Conservation (phyloP, 2,329 filamentous ascomycete species). For the Macroventuria anomochaeta region DNA sequence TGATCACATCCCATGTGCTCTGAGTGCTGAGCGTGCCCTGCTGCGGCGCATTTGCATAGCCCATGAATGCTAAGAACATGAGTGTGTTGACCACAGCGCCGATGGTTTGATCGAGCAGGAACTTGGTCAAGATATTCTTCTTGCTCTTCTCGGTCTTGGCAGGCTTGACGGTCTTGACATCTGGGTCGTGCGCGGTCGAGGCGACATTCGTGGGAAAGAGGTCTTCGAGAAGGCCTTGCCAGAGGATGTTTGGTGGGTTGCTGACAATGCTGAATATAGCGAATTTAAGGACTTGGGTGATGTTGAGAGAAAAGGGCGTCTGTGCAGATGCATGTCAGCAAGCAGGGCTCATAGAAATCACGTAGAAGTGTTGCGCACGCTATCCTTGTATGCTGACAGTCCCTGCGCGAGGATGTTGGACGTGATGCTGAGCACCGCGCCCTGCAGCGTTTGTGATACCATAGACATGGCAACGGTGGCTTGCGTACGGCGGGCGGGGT, state of each 20-base stretch:
- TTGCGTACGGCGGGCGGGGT: not conserved
- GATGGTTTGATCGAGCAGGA: constrained; percentile 71
- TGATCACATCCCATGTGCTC: constrained; percentile 44
- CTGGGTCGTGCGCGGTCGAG: constrained; percentile 35
- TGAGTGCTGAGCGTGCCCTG: constrained; percentile 35
- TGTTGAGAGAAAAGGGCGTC: constrained; percentile 68
- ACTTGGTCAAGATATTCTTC: constrained; percentile 70
- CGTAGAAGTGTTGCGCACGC: constrained; percentile 55
- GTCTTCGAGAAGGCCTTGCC: constrained; percentile 81
- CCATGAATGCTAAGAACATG: constrained; percentile 66
- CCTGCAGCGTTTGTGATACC: constrained; percentile 61
- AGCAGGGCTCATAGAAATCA: not conserved
- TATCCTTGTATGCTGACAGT: constrained; percentile 66
- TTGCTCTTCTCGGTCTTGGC: constrained; percentile 56
- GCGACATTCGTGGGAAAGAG: constrained; percentile 68
- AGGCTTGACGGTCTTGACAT: constrained; percentile 35
- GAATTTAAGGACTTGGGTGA: constrained; percentile 76
- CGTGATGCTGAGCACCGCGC: constrained; percentile 67
- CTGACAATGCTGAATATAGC: constrained; percentile 73
- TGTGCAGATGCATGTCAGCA: constrained; percentile 42
- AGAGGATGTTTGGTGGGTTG: constrained; percentile 83
- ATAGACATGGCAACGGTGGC: constrained; percentile 37
- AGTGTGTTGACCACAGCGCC: constrained; percentile 71
- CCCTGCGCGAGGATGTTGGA: constrained; percentile 78
- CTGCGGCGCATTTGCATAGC: constrained; percentile 51